Conservation (phyloP, 129 eudicot species). For the Pittosporum tobira region DNA sequence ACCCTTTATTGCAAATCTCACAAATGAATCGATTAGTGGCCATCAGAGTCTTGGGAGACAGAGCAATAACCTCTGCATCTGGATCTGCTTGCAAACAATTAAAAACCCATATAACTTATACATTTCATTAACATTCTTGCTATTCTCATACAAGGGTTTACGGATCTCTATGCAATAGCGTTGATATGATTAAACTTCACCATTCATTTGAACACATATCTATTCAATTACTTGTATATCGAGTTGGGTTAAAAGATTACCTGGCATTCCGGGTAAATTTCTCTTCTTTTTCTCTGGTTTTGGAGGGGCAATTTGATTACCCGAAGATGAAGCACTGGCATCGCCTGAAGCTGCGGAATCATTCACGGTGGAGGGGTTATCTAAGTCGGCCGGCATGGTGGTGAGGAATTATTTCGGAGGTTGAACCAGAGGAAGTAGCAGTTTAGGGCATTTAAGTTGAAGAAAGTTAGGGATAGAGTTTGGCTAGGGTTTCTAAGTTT, state of each 20-base stretch:
- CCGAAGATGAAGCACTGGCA: slow-evolving; percentile 57
- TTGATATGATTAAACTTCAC: background rate
- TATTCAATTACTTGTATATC: background rate
- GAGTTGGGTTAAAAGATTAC: slow-evolving; percentile 30
- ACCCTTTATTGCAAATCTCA: slow-evolving; percentile 92
- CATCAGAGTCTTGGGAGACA: slow-evolving; percentile 83
- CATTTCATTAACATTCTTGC: slow-evolving; percentile 4
- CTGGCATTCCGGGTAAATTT: slow-evolving; percentile 96
- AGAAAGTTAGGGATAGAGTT: slow-evolving; percentile 12
- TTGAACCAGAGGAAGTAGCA: background rate
- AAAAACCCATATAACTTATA: slow-evolving; percentile 9
- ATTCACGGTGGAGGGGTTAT: slow-evolving; percentile 44
- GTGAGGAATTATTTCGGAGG: slow-evolving; percentile 3
- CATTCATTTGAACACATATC: background rate
- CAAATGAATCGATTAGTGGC: slow-evolving; percentile 94
- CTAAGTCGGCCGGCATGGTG: slow-evolving; percentile 45
- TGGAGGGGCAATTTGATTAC: slow-evolving; percentile 39
- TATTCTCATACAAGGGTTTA: background rate
- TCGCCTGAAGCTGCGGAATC: slow-evolving; percentile 64
- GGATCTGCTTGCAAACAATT: slow-evolving; percentile 49
- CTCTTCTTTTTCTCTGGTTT: slow-evolving; percentile 64
- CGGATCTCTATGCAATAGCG: background rate
- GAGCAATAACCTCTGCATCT: slow-evolving; percentile 90
- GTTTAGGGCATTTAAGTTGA: slow-evolving; percentile 19
- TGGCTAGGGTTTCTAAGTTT: slow-evolving; percentile 27